These are phyloP conservation scores for Pisolithus microcarpus DNA, from an alignment of 768 basidiomycete genomes.

Conservation along the genomic window DNA sequence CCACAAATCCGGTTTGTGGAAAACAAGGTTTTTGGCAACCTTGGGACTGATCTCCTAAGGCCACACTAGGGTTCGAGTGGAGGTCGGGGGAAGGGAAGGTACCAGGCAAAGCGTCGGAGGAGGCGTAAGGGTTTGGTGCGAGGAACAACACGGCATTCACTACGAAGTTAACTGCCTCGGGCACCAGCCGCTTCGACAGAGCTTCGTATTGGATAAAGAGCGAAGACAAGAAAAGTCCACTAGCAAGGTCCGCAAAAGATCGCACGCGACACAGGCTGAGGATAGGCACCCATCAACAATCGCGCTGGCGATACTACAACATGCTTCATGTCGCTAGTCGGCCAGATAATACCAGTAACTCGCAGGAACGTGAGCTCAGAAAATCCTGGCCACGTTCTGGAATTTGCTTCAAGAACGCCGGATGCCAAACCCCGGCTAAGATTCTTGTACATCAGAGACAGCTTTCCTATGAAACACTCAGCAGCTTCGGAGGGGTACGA, in stretches of 20 bases:
- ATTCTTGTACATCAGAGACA: constrained; percentile 90
- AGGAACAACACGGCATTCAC: constrained; percentile 66
- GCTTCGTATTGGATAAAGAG: constrained; percentile 79
- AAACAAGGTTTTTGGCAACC: constrained; percentile 33
- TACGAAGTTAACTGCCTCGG: constrained; percentile 83
- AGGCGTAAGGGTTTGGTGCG: constrained; percentile 51
- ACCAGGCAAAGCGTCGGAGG: constrained; percentile 50
- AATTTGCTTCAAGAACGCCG: constrained; percentile 49
- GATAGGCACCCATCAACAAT: constrained; percentile 85
- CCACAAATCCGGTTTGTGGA: constrained; percentile 42
- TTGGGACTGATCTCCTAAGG: constrained; percentile 34
- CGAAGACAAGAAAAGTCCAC: constrained; percentile 85
- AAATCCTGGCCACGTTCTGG: constrained; percentile 85
- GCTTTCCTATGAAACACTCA: constrained; percentile 71
- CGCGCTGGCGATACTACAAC: constrained; percentile 81
- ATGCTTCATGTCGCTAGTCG: constrained; percentile 91
- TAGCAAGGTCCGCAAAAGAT: constrained; percentile 64
- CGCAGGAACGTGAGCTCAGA: constrained; percentile 79
- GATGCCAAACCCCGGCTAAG: constrained; percentile 72
- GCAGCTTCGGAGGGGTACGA: constrained; percentile 79
- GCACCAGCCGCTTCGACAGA: constrained; percentile 79
- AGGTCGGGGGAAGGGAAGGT: constrained; percentile 70
- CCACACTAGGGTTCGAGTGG: constrained; percentile 37
- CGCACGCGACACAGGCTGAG: constrained; percentile 79
- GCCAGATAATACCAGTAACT: constrained; percentile 78